Conservation (phyloP, 2,329 filamentous ascomycete genomes). For the Neofusicoccum ribis region DNA sequence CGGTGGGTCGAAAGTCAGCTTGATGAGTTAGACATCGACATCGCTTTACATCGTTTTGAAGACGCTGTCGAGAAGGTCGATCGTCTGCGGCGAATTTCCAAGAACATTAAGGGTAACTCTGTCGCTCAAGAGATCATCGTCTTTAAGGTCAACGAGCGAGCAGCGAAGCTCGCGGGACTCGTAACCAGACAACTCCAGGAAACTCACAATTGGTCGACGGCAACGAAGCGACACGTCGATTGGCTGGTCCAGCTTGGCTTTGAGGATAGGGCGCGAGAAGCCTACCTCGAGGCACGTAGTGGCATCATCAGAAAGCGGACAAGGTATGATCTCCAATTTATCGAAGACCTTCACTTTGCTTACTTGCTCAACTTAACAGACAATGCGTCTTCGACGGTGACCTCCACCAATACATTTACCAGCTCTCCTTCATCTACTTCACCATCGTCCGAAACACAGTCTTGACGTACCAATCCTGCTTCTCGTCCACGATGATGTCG, state of each 20-base stretch:
- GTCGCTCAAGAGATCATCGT: constrained; percentile 91
- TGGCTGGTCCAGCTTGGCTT: constrained; percentile 88
- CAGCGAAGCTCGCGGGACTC: constrained; percentile 71
- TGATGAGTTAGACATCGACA: constrained; percentile 93
- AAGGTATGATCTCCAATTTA: constrained; percentile 56
- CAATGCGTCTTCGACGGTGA: constrained; percentile 96
- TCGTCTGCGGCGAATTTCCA: constrained; percentile 76
- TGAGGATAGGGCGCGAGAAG: constrained; percentile 84
- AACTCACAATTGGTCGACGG: constrained; percentile 72
- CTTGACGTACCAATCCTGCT: constrained; percentile 75
- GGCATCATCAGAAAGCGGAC: constrained; percentile 78
- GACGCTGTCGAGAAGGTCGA: constrained; percentile 81
- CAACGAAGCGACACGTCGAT: constrained; percentile 76
- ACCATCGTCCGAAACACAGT: constrained; percentile 92
- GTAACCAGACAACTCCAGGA: constrained; percentile 76
- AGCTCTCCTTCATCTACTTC: constrained; percentile 94
- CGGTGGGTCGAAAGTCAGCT: constrained; percentile 95
- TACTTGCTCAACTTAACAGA: constrained; percentile 47
- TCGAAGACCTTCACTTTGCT: constrained; percentile 23
- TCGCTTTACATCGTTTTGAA: constrained; percentile 87
- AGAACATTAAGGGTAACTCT: constrained; percentile 78
- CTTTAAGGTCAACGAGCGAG: constrained; percentile 85
- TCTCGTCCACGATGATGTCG: constrained; percentile 83
- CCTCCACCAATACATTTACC: constrained; percentile 89
- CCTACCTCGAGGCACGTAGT: constrained; percentile 78